These are phyloP conservation scores for Sporisorium sorghi DNA, from an alignment of 1,284 basidiomycete species.

Conservation along the genomic window DNA sequence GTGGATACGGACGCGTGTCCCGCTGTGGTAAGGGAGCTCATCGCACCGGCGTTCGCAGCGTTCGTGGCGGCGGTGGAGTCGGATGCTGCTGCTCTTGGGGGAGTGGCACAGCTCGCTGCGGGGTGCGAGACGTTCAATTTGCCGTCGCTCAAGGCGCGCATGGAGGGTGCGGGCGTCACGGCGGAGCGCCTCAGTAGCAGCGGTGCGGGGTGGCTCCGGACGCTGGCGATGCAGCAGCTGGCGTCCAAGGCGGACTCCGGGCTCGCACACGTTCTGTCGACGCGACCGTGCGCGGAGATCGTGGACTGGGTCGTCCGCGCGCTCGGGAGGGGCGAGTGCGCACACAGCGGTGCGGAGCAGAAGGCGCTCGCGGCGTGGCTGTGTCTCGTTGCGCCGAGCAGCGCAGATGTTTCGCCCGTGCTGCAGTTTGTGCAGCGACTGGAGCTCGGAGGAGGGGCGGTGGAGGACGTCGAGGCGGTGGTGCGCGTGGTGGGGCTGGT, in stretches of 20 bases:
- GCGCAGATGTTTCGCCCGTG: neutral
- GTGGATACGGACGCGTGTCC: conserved; percentile 40
- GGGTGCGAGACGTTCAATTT: conserved; percentile 42
- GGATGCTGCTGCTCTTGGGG: no score
- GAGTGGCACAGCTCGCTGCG: neutral
- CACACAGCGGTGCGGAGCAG: conserved; percentile 8
- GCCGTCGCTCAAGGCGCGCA: conserved; percentile 21
- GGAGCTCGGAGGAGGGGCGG: conserved; percentile 3
- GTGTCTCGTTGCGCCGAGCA: conserved; percentile 9
- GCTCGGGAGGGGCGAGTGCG: neutral
- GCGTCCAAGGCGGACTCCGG: neutral
- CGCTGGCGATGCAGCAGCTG: neutral
- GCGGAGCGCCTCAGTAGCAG: conserved; percentile 13
- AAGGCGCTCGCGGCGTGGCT: conserved; percentile 30
- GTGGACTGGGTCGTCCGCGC: neutral
- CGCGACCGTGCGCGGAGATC: neutral
- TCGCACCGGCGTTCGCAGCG: conserved; percentile 14
- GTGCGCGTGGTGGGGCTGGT: conserved; percentile 12
- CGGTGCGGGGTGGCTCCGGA: conserved; percentile 15
- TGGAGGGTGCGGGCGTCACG: conserved; percentile 26
- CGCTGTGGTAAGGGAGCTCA: conserved; percentile 21
- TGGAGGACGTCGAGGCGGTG: conserved; percentile 16
- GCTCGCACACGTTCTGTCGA: conserved; percentile 3
- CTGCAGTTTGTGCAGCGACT: conserved; percentile 14
- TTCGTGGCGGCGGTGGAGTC: conserved; percentile 21